Conservation (phyloP, 345 rosid genomes). For the Arabidopsis arenosa region DNA sequence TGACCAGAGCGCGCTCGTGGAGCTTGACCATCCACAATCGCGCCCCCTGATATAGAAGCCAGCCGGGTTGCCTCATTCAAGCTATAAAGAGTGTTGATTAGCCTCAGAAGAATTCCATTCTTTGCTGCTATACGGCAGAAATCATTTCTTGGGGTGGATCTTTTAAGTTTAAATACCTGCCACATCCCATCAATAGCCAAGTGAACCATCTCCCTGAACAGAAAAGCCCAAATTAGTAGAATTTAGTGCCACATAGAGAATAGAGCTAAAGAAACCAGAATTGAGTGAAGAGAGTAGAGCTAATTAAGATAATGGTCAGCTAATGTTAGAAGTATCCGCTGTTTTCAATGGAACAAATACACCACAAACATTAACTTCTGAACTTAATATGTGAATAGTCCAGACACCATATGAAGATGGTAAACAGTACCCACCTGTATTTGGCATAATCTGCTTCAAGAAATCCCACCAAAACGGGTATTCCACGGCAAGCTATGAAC, state of each 20-base stretch:
- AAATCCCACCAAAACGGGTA: constrained; percentile 93
- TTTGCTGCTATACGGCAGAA: constrained; percentile 96
- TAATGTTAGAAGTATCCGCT: constrained; percentile 3
- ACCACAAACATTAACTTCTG: constrained; percentile 9
- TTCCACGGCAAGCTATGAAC: constrained; percentile 97
- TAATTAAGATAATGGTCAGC: constrained; percentile 23
- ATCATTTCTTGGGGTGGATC: constrained; percentile 92
- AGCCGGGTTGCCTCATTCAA: constrained; percentile 92
- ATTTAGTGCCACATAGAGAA: constrained; percentile 14
- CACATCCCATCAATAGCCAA: constrained; percentile 99
- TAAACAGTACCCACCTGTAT: constrained; percentile 68
- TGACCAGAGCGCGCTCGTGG: constrained; percentile 80
- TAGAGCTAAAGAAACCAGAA: constrained; percentile 19
- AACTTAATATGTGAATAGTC: constrained; percentile 9
- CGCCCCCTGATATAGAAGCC: constrained; percentile 68
- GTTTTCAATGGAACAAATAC: constrained; percentile 8
- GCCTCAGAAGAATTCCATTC: constrained; percentile 83
- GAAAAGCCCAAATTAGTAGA: constrained; percentile 45
- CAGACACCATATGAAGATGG: constrained; percentile 22
- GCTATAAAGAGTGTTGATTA: constrained; percentile 94
- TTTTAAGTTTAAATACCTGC: constrained; percentile 97
- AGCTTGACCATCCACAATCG: constrained; percentile 62
- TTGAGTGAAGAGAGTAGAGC: constrained; percentile 1
- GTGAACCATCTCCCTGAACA: constrained; percentile 98
- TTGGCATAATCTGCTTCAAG: constrained; percentile 96